Conservation (phyloP, 2,329 filamentous ascomycete genomes). For the Zymoseptoria crescenta region DNA sequence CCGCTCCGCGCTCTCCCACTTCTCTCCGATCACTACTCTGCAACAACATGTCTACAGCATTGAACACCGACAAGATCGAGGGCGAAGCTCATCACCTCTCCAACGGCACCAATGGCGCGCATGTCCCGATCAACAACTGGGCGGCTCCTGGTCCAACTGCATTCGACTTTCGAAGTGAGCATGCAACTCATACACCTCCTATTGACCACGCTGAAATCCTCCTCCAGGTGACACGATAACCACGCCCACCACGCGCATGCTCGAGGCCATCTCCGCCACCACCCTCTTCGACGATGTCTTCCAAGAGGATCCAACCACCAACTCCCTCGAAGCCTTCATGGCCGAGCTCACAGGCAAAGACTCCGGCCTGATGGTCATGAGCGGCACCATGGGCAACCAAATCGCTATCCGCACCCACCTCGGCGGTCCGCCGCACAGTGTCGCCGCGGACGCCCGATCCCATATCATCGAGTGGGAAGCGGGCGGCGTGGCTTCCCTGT, state of each 20-base stretch:
- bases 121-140: slow-evolving; percentile 28
- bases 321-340: slow-evolving; percentile 64
- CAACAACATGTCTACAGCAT: slow-evolving; percentile 7
- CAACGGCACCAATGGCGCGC: slow-evolving; percentile 11
- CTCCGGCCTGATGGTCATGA: slow-evolving; percentile 70
- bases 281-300: slow-evolving; percentile 80
- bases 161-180: slow-evolving; percentile 47
- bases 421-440: slow-evolving; percentile 67
- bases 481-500: slow-evolving; percentile 61
- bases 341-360: slow-evolving; percentile 68
- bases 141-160: slow-evolving; percentile 44
- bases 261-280: slow-evolving; percentile 65
- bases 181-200: not conserved
- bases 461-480: slow-evolving; percentile 69
- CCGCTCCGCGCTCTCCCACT: not conserved
- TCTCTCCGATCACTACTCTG: not conserved
- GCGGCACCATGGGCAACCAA: slow-evolving; percentile 89
- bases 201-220: not conserved
- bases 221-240: slow-evolving; percentile 56
- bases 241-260: slow-evolving; percentile 72
- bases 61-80: slow-evolving; percentile 9
- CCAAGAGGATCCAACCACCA: slow-evolving; percentile 70
- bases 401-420: slow-evolving; percentile 72
- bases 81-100: slow-evolving; percentile 9
- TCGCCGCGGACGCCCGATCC: slow-evolving; percentile 69